phyloP scores from a whole-genome alignment of 352 stramenopile species.

The Phytophthora europaea region DNA sequence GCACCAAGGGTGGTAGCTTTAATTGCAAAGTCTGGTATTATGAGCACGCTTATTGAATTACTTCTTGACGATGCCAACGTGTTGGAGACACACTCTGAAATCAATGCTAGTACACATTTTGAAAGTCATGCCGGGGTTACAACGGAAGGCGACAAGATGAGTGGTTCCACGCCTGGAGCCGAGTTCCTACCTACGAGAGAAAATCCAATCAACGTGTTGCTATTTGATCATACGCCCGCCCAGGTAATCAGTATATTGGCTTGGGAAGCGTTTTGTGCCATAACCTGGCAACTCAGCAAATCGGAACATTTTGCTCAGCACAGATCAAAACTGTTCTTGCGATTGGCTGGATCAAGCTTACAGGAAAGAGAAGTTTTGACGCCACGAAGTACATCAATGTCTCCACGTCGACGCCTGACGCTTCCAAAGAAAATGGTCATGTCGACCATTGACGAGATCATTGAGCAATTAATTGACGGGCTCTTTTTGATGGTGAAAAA shows the following conservation, averaged over 20 bases:
- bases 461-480: slow-evolving; percentile 50
- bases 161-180: background rate
- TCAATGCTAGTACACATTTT: slow-evolving; percentile 10
- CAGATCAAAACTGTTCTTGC: slow-evolving; percentile 21
- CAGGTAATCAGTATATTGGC: slow-evolving; percentile 41
- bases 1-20: slow-evolving; percentile 13
- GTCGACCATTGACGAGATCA: slow-evolving; percentile 49
- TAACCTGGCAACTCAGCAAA: slow-evolving; percentile 42
- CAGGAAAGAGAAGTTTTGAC: slow-evolving; percentile 34
- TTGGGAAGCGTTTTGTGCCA: slow-evolving; percentile 46
- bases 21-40: slow-evolving; percentile 42
- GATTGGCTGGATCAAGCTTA: slow-evolving; percentile 12
- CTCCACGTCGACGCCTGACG: slow-evolving; percentile 58
- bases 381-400: slow-evolving; percentile 37
- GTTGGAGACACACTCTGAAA: slow-evolving; percentile 20
- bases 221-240: slow-evolving; percentile 33
- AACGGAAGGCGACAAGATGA: slow-evolving; percentile 4
- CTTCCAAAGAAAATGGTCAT: slow-evolving; percentile 53
- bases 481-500: slow-evolving; percentile 48
- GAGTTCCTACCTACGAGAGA: background rate
- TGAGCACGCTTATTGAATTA: slow-evolving; percentile 35
- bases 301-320: slow-evolving; percentile 33
- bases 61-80: slow-evolving; percentile 39
- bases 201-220: slow-evolving; percentile 21
- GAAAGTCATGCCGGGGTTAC: background rate